These are phyloP conservation scores for Naganishia onofrii DNA, from an alignment of 768 basidiomycete genomes.

Conservation along the genomic window DNA sequence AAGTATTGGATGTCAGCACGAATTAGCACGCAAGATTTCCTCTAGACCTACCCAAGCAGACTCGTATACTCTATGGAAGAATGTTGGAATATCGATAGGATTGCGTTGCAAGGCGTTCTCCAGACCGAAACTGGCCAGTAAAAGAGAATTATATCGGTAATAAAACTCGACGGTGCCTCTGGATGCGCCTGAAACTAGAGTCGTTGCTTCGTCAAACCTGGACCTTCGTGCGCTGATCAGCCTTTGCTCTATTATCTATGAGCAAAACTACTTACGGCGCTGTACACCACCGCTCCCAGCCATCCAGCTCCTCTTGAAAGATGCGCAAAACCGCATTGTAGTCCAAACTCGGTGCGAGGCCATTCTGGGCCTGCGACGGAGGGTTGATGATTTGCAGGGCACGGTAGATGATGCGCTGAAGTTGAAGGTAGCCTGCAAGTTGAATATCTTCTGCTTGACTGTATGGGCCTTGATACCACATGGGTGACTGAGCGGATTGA, in stretches of 20 bases:
- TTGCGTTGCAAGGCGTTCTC: slow-evolving; percentile 84
- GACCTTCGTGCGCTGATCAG: background rate
- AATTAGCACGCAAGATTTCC: background rate
- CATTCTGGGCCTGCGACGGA: slow-evolving; percentile 68
- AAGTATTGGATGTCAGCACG: background rate
- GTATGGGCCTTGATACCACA: slow-evolving; percentile 66
- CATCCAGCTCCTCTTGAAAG: slow-evolving; percentile 30
- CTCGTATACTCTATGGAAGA: slow-evolving; percentile 49
- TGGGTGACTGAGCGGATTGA: slow-evolving; percentile 63
- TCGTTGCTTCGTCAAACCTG: slow-evolving; percentile 10
- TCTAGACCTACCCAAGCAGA: slow-evolving; percentile 42
- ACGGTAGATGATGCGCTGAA: slow-evolving; percentile 84
- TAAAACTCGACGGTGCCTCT: slow-evolving; percentile 67
- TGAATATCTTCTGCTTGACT: slow-evolving; percentile 41
- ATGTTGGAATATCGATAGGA: slow-evolving; percentile 50
- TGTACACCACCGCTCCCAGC: slow-evolving; percentile 26
- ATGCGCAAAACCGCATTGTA: slow-evolving; percentile 54
- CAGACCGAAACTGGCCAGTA: slow-evolving; percentile 91
- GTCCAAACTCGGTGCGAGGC: slow-evolving; percentile 77
- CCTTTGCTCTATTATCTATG: background rate
- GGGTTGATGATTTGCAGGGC: slow-evolving; percentile 88
- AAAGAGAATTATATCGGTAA: slow-evolving; percentile 74
- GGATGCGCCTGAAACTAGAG: slow-evolving; percentile 40
- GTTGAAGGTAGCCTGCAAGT: slow-evolving; percentile 75
- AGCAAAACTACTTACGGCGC: slow-evolving; percentile 2